Base-by-base conservation (phyloP, 2,329 filamentous ascomycete genomes). In the Stemphylium beticola region DNA sequence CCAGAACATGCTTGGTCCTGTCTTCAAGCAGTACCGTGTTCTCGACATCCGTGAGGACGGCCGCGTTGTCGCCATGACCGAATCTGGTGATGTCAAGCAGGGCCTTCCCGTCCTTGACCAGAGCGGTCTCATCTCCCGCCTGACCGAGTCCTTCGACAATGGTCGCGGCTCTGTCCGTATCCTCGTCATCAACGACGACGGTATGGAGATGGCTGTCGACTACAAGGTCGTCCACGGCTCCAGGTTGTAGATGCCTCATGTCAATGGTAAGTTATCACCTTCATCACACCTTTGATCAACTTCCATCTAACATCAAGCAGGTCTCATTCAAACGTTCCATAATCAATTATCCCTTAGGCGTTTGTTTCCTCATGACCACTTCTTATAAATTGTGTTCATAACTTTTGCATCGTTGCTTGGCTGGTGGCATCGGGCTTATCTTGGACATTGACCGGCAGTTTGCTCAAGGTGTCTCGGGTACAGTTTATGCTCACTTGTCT, bases 1-100 rank as follows among this genome's bases (percentile, higher is more conserved):
- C 74, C 95, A 99, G 89, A 98, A 93, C 83, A 98, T 99, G 92
- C 90, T 96, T 67, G 95, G 93, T 72, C 95, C 95, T 63, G 88
- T 98, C 83, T 97, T 98, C 92, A 98, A 98, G 92, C 95, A 98
- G 86, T 99, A 99, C 89, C 93, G 95, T 75, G 93, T 99, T 77
- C 89, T 99, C 61, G 95, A 99, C 84, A 89, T 99, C 79, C 88
- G 92, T 79, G 91, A 96, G 66, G 93, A 88, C 72, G 83, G 85
- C 74, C 80, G 81, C 68, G 79, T 99, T 74, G 92, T 96, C 66
- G 93, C 93, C 84, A 98, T 99, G 93, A 99, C 95, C 76, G 95
- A 99, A 89, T 91, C 89, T 65, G 93, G 95, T 72, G 93, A 99
- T 77, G 92, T 99, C 85, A 98, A 98, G 90, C 93, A 96, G 82